phyloP scores from a whole-genome alignment of 257 asterid species.

The Rauvolfia tetraphylla region DNA sequence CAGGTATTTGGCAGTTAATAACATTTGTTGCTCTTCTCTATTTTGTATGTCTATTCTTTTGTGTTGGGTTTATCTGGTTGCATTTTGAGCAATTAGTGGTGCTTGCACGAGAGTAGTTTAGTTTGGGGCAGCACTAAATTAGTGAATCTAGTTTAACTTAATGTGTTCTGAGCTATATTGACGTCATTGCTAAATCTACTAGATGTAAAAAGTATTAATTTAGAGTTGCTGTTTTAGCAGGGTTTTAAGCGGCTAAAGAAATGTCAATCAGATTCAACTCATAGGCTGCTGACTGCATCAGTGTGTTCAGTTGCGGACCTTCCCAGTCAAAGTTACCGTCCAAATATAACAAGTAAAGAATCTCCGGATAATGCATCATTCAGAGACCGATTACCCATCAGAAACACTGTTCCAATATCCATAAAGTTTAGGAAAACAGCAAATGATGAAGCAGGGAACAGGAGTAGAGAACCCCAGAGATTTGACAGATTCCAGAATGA shows the following conservation, averaged over 20 bases:
- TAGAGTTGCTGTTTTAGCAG: conserved; percentile 27
- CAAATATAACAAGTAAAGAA: conserved; percentile 34
- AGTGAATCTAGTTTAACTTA: background rate
- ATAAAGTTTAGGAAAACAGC: conserved; percentile 53
- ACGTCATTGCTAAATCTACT: background rate
- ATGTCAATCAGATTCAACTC: conserved; percentile 40
- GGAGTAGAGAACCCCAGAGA: conserved; percentile 27
- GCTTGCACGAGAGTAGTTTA: too few relatives aligned
- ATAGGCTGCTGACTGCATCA: conserved; percentile 27
- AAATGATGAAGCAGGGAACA: conserved; percentile 31
- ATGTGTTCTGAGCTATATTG: background rate
- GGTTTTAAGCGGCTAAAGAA: conserved; percentile 69
- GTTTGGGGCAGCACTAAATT: background rate
- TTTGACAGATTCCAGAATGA: conserved; percentile 29
- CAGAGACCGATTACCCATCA: conserved; percentile 34
- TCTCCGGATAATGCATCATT: conserved; percentile 22
- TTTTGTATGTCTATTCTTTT: background rate
- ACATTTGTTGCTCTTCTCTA: background rate
- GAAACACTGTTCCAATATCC: conserved; percentile 44
- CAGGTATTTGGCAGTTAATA: conserved; percentile 46
- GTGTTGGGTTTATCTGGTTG: background rate
- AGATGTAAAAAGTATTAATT: background rate
- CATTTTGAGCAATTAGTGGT: background rate
- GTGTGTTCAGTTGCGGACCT: conserved; percentile 32
- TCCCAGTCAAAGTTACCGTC: conserved; percentile 13